These are phyloP conservation scores for Sisymbrium irio DNA, from an alignment of 345 rosid species.

Conservation along the genomic window DNA sequence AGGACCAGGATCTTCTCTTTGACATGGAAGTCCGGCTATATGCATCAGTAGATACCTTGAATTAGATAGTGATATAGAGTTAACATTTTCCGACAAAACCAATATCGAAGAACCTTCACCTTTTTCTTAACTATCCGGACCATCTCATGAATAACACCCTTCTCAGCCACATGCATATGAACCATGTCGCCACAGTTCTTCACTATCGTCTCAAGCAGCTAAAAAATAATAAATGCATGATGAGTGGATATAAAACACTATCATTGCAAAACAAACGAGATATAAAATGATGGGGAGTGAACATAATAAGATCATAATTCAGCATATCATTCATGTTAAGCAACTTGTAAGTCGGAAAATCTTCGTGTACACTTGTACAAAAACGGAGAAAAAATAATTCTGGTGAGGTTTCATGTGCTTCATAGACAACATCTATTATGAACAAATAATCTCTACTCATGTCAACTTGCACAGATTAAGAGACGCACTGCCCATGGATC, in stretches of 20 bases:
- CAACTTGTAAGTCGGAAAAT: neutral
- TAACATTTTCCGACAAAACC: conserved; percentile 11
- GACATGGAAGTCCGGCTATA: conserved; percentile 82
- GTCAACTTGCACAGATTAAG: neutral
- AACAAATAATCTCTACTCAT: conserved; percentile 8
- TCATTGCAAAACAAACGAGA: conserved; percentile 11
- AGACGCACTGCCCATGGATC: conserved; percentile 1
- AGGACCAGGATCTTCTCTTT: conserved; percentile 90
- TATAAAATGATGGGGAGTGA: conserved; percentile 1
- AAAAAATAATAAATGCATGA: conserved; percentile 25
- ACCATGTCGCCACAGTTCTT: conserved; percentile 99
- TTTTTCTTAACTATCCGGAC: conserved; percentile 87
- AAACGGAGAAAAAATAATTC: neutral
- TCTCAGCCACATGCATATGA: conserved; percentile 99
- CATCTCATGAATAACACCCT: conserved; percentile 93
- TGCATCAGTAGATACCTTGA: conserved; percentile 35
- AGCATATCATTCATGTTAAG: neutral
- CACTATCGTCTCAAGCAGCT: conserved; percentile 95
- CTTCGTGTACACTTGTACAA: neutral
- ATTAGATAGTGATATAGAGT: conserved; percentile 20
- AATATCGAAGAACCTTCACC: conserved; percentile 47
- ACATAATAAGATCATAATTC: neutral
- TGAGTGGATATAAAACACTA: neutral
- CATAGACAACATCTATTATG: neutral
- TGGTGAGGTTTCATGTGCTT: neutral